These are phyloP conservation scores for Santalum album DNA, from an alignment of 164 flowering plant species.

Conservation along the genomic window DNA sequence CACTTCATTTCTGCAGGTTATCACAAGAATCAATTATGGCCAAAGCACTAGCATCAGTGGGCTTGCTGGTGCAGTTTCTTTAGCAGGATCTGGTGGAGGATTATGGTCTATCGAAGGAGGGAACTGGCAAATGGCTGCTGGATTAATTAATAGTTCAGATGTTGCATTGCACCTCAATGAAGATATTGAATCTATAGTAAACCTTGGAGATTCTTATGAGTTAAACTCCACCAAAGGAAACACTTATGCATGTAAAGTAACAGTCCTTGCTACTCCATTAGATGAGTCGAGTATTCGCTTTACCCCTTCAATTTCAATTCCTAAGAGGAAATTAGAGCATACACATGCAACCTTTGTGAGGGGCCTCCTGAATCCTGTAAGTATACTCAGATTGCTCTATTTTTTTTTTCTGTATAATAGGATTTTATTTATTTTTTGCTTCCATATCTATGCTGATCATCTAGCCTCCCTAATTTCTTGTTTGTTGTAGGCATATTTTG, in stretches of 20 bases:
- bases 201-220: slow-evolving; percentile 50
- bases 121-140: slow-evolving; percentile 88
- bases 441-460: too few relatives aligned
- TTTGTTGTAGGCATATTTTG: slow-evolving; percentile 63
- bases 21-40: slow-evolving; percentile 94
- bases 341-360: slow-evolving; percentile 85
- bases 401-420: background rate
- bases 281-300: slow-evolving; percentile 70
- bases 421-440: too few relatives aligned
- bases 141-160: slow-evolving; percentile 62
- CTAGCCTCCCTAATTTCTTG: too few relatives aligned
- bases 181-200: slow-evolving; percentile 61
- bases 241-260: slow-evolving; percentile 61
- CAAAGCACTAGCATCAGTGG: slow-evolving; percentile 87
- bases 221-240: slow-evolving; percentile 68
- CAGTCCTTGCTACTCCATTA: slow-evolving; percentile 78
- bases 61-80: slow-evolving; percentile 91
- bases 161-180: slow-evolving; percentile 67
- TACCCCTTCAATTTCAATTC: slow-evolving; percentile 57
- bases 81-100: slow-evolving; percentile 88
- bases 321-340: slow-evolving; percentile 70
- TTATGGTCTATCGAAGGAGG: slow-evolving; percentile 91
- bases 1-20: slow-evolving; percentile 49
- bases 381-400: slow-evolving; percentile 14
- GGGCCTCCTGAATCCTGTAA: slow-evolving; percentile 78